Evolutionary conservation across 345 rosid species (phyloP).

Genomic region (Iberis pinnata): DNA sequence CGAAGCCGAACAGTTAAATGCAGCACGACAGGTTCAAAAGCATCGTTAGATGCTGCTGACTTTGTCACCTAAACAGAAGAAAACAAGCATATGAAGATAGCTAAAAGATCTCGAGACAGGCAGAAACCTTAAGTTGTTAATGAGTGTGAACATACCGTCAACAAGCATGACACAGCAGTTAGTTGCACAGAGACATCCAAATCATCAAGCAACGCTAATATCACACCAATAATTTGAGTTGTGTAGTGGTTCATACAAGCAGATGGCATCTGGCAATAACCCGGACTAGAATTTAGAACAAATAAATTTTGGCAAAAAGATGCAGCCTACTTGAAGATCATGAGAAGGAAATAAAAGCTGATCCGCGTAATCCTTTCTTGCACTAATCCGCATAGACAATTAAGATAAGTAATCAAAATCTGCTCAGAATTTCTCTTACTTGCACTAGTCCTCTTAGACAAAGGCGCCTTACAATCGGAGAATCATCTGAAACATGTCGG

Average conservation of each 20-base stretch:
- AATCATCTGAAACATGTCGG: conserved; percentile 90
- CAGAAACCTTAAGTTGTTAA: conserved; percentile 8
- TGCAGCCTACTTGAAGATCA: neutral
- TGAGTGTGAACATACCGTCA: conserved; percentile 44
- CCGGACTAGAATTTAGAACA: conserved; percentile 10
- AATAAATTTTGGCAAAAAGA: neutral
- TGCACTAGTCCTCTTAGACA: conserved; percentile 90
- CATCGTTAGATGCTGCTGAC: conserved; percentile 69
- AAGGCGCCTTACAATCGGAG: conserved; percentile 89
- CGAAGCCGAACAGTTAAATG: conserved; percentile 82
- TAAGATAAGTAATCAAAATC: conserved; percentile 4
- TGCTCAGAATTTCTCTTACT: conserved; percentile 35
- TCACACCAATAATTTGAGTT: conserved; percentile 76
- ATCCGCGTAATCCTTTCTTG: conserved; percentile 6
- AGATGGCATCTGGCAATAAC: conserved; percentile 65
- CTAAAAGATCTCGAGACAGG: neutral
- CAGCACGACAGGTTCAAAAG: conserved; percentile 78
- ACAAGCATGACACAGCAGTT: conserved; percentile 83
- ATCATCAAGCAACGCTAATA: conserved; percentile 87
- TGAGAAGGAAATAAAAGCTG: too few relatives aligned
- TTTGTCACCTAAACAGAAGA: conserved; percentile 52
- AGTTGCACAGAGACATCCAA: conserved; percentile 79
- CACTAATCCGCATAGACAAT: conserved; percentile 5
- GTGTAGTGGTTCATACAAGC: conserved; percentile 63
- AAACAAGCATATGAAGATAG: conserved; percentile 12